Evolutionary conservation across 2,329 filamentous ascomycete species (phyloP).

Genomic region (Aspergillus fructus): DNA sequence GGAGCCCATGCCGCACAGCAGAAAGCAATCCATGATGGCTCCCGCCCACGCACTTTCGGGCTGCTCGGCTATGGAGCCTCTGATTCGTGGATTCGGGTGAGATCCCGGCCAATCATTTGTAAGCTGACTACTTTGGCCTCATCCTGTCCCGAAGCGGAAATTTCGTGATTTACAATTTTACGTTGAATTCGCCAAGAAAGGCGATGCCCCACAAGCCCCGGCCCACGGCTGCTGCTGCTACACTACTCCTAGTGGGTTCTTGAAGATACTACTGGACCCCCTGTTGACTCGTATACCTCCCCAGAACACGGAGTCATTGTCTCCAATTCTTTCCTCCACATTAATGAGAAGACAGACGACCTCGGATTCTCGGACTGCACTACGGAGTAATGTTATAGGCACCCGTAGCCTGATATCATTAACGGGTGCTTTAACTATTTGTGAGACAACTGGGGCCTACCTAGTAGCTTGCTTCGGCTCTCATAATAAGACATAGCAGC

Average conservation of each 20-base stretch:
- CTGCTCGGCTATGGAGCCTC: background rate
- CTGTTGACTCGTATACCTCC: too few species aligned
- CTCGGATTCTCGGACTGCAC: background rate
- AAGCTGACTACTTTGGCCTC: conserved; percentile 11
- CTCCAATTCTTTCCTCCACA: background rate
- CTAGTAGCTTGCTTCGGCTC: background rate
- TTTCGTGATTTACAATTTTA: background rate
- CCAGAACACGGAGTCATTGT: background rate
- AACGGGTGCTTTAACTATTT: too few species aligned
- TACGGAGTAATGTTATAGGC: too few species aligned
- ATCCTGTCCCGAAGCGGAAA: conserved; percentile 15
- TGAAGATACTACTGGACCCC: background rate
- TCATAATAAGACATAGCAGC: background rate
- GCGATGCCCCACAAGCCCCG: background rate
- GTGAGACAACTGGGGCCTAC: too few species aligned
- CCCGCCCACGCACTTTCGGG: background rate
- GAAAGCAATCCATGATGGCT: too few species aligned
- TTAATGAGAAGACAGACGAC: background rate
- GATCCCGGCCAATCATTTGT: conserved; percentile 24
- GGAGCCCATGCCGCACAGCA: too few species aligned
- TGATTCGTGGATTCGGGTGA: conserved; percentile 16
- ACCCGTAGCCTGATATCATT: background rate
- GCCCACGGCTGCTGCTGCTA: background rate
- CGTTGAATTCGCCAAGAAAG: background rate
- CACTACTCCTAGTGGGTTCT: background rate